Evolutionary conservation across 345 rosid genomes (phyloP).

Genomic region (Citrus unshiu): DNA sequence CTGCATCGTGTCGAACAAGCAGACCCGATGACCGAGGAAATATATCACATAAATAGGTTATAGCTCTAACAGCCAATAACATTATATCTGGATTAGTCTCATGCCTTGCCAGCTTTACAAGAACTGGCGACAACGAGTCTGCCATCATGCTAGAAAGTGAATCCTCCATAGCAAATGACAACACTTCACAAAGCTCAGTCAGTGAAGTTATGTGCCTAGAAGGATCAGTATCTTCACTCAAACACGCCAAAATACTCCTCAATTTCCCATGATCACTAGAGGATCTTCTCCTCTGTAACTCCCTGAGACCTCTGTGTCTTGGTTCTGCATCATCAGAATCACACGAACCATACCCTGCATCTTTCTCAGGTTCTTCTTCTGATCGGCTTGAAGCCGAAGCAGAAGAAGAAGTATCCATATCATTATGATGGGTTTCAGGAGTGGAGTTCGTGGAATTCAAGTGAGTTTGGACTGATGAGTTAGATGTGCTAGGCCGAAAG

Average conservation of each 20-base stretch:
- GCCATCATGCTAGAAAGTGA: conserved; percentile 64
- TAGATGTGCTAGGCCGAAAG: conserved; percentile 67
- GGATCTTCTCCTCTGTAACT: conserved; percentile 65
- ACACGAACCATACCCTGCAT: conserved; percentile 73
- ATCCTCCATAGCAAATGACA: conserved; percentile 83
- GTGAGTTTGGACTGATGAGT: conserved; percentile 56
- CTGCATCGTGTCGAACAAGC: conserved; percentile 75
- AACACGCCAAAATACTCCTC: conserved; percentile 45
- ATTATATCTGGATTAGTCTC: conserved; percentile 66
- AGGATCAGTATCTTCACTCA: conserved; percentile 56
- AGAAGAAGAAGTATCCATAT: conserved; percentile 89
- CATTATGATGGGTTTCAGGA: conserved; percentile 46
- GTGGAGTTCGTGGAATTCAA: conserved; percentile 45
- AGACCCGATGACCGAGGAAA: conserved; percentile 68
- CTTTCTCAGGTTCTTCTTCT: conserved; percentile 74
- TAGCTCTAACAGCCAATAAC: conserved; percentile 77
- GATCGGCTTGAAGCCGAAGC: conserved; percentile 79
- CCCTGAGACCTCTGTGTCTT: conserved; percentile 47
- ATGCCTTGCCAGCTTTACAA: conserved; percentile 63
- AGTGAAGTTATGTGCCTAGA: conserved; percentile 61
- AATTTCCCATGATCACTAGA: conserved; percentile 62
- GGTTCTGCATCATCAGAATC: conserved; percentile 74
- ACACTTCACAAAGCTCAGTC: conserved; percentile 82
- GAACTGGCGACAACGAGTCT: conserved; percentile 68
- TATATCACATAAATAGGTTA: conserved; percentile 87